Base-by-base conservation (phyloP, 208 protist genomes). In the Entamoeba nuttalli region DNA sequence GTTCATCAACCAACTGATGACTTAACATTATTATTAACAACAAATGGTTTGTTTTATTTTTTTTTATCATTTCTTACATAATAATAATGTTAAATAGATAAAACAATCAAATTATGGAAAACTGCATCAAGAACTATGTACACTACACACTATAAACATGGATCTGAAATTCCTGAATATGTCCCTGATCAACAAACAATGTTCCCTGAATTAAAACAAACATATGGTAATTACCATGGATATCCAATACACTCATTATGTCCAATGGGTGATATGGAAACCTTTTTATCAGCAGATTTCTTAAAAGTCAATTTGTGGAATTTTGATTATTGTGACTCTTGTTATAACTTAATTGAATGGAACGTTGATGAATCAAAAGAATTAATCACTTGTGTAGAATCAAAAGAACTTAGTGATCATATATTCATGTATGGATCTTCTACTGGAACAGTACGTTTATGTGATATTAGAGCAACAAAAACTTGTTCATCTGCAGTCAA, bases 31-130 rank as follows among this genome's bases (percentile, higher is more conserved):
- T 96, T 98, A 41, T 94, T 98, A 4, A 98, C 98, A 4, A 98
- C 98, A 9, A 98, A 98, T 96, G 98, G 98, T 98, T 96, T 41
- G 73, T 62, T 94, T 95, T n/a, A 4, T 41, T 51, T 52, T 30
- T 30, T 21, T 93, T 48, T 48, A 48, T 48, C 44, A 48, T 48
- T 94, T 35, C 51, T 96, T 21, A 94, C 35, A 97, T n/a, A 52
- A 94, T 93, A 95, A 95, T 17, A 19, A 51, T 21, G 93, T 95
- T 96, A 17, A 17, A 17, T 62, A 97, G 98, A 98, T 96, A 98
- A 98, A 95, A 98, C 98, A 14, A 98, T 98, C 84, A 98, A 98
- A 96, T 95, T 98, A 53, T 98, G 98, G 98, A 98, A 98, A 95
- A 97, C 98, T 21, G 96, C 97, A 51, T 96, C 98, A 84, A 98